Evolutionary conservation across 805 yeast genomes (phyloP), one percentile per base, ranked within the genome.

Genomic region (Wickerhamomyces tratensis): DNA sequence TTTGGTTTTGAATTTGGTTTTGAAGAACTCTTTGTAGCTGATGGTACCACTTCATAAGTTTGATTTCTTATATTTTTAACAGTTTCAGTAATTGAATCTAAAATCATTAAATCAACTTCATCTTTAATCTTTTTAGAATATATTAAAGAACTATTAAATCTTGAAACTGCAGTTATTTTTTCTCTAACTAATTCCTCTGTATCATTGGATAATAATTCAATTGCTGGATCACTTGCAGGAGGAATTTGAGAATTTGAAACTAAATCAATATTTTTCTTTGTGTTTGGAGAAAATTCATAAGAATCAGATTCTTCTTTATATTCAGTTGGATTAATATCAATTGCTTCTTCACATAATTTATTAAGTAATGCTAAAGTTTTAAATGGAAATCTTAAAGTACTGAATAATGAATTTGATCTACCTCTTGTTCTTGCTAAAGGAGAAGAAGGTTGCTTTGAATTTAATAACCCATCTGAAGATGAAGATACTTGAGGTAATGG

Each of bases 61-160:
- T 56, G 61, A 38, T 55, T 54, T 43, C 59, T 54, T 34, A 64
- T 80, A 50, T 71, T 75, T 34, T 63, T 59, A 3, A 87, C 71
- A 0, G 93, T 82, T 33, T 78, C 77, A 25, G 71, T 64, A 4
- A 89, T 85, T 2, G 82, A 68, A 34, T 67, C 62, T 27, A 84
- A 61, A 4, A 88, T 88, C 53, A 79, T 64, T 20, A 62, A 70
- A 54, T 87, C 93, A 5, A 87, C 84, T 59, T 89, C 96, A 41
- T 72, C 75, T 41, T 86, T 83, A 40, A 88, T 78, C 51, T 78
- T 81, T 48, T 82, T 82, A 20, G 85, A 79, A 57, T 82, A 87
- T 43, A 82, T 77, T 46, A 86, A 67, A 3, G 86, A 76, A 46
- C 88, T 83, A 12, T 86, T 80, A 42, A 85, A 68, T 53, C 96